Percentiles rank a stretch among this genome's conserved stretches.
These are phyloP conservation scores for Mortierella sp. DNA, from an alignment of 371 early-diverging fungal genomes.

Conservation along the genomic window DNA sequence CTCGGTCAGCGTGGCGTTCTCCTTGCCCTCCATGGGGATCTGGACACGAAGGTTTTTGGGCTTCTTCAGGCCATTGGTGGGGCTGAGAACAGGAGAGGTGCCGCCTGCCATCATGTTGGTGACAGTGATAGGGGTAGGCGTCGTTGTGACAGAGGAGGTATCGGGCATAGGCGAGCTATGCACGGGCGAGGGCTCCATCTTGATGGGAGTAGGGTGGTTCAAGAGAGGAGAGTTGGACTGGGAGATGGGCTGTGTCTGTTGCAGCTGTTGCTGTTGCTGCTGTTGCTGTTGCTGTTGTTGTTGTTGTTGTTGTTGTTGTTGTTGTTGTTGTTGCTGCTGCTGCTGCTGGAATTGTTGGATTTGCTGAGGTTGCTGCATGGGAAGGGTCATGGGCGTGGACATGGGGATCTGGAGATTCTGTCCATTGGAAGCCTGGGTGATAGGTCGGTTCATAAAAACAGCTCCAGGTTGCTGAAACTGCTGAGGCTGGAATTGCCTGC, in stretches of 20 bases:
- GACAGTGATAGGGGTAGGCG: not conserved
- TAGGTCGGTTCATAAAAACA: constrained; percentile 42
- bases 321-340: constrained; percentile 26
- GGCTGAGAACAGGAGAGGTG: constrained; percentile 47
- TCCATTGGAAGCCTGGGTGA: constrained; percentile 36
- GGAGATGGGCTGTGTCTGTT: constrained; percentile 31
- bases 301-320: constrained; percentile 15
- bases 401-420: constrained; percentile 48
- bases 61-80: constrained; percentile 52
- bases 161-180: constrained; percentile 32
- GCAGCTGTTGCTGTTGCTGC: constrained; percentile 5
- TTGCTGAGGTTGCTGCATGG: constrained; percentile 47
- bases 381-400: constrained; percentile 40
- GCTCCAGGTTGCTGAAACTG: constrained; percentile 38
- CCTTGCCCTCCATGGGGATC: constrained; percentile 52
- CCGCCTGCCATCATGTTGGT: constrained; percentile 16
- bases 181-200: constrained; percentile 25
- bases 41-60: constrained; percentile 48
- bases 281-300: constrained; percentile 18
- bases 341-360: constrained; percentile 14
- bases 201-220: constrained; percentile 22
- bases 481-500: constrained; percentile 38
- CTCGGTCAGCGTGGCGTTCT: constrained; percentile 42
- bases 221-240: constrained; percentile 46
- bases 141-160: constrained; percentile 15